These are phyloP conservation scores for Rhizomucor miehei DNA, from an alignment of 371 early-diverging fungal genomes.

Conservation along the genomic window DNA sequence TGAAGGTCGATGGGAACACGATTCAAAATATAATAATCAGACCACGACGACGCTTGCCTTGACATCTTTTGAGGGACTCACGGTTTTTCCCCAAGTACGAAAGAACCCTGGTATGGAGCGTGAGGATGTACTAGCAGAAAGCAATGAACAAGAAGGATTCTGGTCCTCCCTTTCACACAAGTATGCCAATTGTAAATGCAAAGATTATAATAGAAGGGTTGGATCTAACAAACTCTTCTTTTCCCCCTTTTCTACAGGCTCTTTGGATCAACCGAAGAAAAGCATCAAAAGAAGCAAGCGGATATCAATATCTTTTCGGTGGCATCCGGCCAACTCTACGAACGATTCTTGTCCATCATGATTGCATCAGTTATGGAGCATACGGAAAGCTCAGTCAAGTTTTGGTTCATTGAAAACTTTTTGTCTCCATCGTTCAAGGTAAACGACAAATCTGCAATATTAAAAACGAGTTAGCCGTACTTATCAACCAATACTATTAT, in stretches of 20 bases:
- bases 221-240: too few species aligned
- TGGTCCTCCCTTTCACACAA: constrained; percentile 54
- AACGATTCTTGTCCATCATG: constrained; percentile 96
- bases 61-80: constrained; percentile 79
- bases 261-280: constrained; percentile 7
- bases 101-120: constrained; percentile 80
- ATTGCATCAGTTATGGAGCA: constrained; percentile 87
- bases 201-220: too few species aligned
- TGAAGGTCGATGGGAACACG: constrained; percentile 41
- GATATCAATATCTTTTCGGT: constrained; percentile 95
- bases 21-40: constrained; percentile 20
- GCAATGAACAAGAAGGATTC: constrained; percentile 25
- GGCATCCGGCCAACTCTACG: constrained; percentile 95
- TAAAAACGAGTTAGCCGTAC: neutral
- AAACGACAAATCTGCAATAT: constrained; percentile 3
- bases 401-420: constrained; percentile 97
- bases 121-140: constrained; percentile 67
- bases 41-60: constrained; percentile 51
- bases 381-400: constrained; percentile 87
- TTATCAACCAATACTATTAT: neutral
- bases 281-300: constrained; percentile 33
- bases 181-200: too few species aligned
- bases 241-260: too few species aligned
- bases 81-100: constrained; percentile 72
- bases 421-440: constrained; percentile 92